These are phyloP conservation scores for Daldinia decipiens DNA, from an alignment of 495 filamentous ascomycete species.

Conservation along the genomic window DNA sequence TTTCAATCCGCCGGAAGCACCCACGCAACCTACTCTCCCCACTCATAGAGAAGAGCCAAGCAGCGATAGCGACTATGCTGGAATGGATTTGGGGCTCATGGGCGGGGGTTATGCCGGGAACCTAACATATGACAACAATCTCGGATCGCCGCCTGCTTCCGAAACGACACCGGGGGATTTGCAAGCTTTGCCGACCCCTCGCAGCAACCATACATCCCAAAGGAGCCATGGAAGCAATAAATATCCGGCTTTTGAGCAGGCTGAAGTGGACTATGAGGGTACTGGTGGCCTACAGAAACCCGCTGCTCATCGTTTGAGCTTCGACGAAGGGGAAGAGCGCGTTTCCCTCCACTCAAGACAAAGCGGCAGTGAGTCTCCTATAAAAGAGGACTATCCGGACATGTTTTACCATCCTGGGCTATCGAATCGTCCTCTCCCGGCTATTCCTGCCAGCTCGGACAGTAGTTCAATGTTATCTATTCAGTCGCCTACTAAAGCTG, in stretches of 20 bases:
- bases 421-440: conserved; percentile 76
- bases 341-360: conserved; percentile 61
- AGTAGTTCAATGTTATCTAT: conserved; percentile 53
- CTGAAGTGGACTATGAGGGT: conserved; percentile 74
- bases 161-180: conserved; percentile 43
- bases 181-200: conserved; percentile 48
- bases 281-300: conserved; percentile 87
- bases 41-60: conserved; percentile 60
- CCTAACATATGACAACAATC: conserved; percentile 76
- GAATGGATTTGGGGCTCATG: conserved; percentile 76
- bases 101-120: conserved; percentile 79
- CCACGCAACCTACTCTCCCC: conserved; percentile 47
- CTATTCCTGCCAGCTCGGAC: conserved; percentile 70
- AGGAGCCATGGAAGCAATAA: conserved; percentile 52
- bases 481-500: conserved; percentile 48
- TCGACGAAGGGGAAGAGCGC: conserved; percentile 91
- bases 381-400: conserved; percentile 78
- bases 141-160: conserved; percentile 52
- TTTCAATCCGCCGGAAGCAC: conserved; percentile 53
- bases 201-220: conserved; percentile 49
- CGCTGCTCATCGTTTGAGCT: conserved; percentile 77
- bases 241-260: conserved; percentile 54
- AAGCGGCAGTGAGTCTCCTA: conserved; percentile 66
- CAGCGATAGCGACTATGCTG: conserved; percentile 76
- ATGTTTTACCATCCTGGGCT: conserved; percentile 94